Base-by-base conservation (phyloP, 129 eudicot species). In the Artemisia tridentata region DNA sequence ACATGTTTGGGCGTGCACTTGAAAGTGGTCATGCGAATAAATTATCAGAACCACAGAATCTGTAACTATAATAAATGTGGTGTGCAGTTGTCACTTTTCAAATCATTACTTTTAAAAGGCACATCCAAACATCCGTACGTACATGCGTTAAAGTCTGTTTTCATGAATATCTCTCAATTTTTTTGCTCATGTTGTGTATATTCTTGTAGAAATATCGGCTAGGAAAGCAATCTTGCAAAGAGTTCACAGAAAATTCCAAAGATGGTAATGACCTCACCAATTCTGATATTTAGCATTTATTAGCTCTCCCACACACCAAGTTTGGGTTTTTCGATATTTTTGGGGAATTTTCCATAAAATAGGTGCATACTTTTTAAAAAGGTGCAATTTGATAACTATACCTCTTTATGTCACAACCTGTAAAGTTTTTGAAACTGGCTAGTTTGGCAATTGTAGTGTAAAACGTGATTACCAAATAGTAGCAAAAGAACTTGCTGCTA, bases 181-280 rank as follows among this genome's bases (percentile, higher is more conserved):
- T 58, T 19, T 68, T n/a, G n/a, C 27, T 69, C 54, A 62, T 55
- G 16, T 63, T 48, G 64, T 18, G 2, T 50, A 34, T 59, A 18
- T 23, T 68, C 52, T 75, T 81, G 86, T 82, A 88, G 96, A 86
- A 91, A 80, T 91, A 82, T 75, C 86, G 97, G 47, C 0, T 91
- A 78, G 97, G 97, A 43, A 91, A 88, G 77, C 96, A 88, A 84
- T 79, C 97, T 19, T 80, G 85, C 88, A 88, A 82, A 86, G 96
- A 88, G 72, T 69, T 81, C 19, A 84, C 86, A 4, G 96, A 91
- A 45, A 88, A 79, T 83, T 83, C 90, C 18, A 91, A 91, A 82
- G 93, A 91, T 80, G 97, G 97, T 91, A 88, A 18, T 50, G 23
- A 61, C 20, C 58, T 60, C 65, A 27, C 46, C 20, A 17, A 19